Percentiles rank a stretch among this genome's conserved stretches.
These are phyloP conservation scores for Fusarium palustre DNA, from an alignment of 2,329 filamentous ascomycete species.

Conservation along the genomic window DNA sequence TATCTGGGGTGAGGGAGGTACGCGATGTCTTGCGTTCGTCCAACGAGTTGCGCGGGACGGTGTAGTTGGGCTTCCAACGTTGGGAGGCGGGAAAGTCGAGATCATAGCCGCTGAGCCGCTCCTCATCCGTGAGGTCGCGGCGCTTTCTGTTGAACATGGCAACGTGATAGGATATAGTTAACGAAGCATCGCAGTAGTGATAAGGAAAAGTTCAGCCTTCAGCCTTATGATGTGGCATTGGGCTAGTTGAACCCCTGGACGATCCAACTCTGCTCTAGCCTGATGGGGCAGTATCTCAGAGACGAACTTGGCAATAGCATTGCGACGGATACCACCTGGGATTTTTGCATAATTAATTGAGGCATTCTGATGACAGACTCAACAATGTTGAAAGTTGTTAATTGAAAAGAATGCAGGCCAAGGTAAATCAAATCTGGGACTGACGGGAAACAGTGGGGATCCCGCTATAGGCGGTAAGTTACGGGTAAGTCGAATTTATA, in stretches of 20 bases:
- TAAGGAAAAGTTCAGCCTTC: slow-evolving; percentile 16
- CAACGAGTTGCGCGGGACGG: slow-evolving; percentile 29
- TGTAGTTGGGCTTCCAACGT: slow-evolving; percentile 48
- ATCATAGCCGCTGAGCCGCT: slow-evolving; percentile 30
- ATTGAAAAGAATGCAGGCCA: background rate
- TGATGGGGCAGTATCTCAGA: background rate
- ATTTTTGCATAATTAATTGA: no score
- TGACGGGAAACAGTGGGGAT: slow-evolving; percentile 31
- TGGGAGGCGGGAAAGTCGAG: slow-evolving; percentile 38
- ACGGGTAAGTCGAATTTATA: no score
- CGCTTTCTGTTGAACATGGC: slow-evolving; percentile 31
- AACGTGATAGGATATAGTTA: background rate
- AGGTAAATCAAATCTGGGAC: background rate
- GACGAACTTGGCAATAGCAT: background rate
- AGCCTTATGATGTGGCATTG: slow-evolving; percentile 4
- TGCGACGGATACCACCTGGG: background rate
- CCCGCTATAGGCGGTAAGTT: no score
- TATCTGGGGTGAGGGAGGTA: slow-evolving; percentile 27
- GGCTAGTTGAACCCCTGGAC: background rate
- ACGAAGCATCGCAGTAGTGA: background rate
- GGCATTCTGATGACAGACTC: background rate
- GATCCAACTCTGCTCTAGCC: background rate
- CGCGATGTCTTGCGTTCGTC: background rate
- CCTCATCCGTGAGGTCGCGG: slow-evolving; percentile 5
- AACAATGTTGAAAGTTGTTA: background rate